Evolutionary conservation across 345 rosid species (phyloP), one percentile per base, ranked within the genome.

Genomic region (Capsella bursapastoris): DNA sequence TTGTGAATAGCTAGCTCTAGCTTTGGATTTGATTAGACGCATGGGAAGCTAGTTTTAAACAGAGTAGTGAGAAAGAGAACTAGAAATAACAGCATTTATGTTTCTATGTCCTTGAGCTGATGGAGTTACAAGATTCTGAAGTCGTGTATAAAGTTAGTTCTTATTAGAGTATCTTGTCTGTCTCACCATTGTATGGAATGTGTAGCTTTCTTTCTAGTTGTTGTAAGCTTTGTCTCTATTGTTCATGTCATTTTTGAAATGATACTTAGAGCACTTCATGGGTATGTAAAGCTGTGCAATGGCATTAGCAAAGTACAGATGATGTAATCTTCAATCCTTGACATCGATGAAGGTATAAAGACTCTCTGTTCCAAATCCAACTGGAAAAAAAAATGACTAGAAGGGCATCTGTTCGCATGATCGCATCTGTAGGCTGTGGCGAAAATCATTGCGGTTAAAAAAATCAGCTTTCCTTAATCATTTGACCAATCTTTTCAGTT

Each of bases 1-100:
- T 58, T 70, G 48, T 58, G 74, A 45, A 69, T 55, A 43, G 8
- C 3, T 56, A 58, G 50, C 67, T 58, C 11, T 62, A 41, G 60
- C 41, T 9, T 27, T 48, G 37, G 22, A 14, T 37, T 40, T 40
- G 41, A 28, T 40, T 8, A 15, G 45, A 0, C 1, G 29, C 3
- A 34, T 52, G 14, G 10, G 38, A 12, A 52, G 13, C 10, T 66
- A 51, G 13, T 22, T 37, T 38, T 37, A 22, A 70, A 57, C 27
- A 45, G 64, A 56, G 43, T 16, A 41, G 52, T 11, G 28, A 15
- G 43, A 56, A 44, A 38, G 41, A 28, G 51, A 28, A 15, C 3
- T 55, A 8, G 29, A 55, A 52, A 13, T 37, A 27, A 8, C 7
- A 34, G 45, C 57, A 0, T 65, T 16, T 22, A 13, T 22, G 59